These are phyloP conservation scores for Sungouiella thailandica DNA, from an alignment of 805 yeast genomes.

Conservation along the genomic window DNA sequence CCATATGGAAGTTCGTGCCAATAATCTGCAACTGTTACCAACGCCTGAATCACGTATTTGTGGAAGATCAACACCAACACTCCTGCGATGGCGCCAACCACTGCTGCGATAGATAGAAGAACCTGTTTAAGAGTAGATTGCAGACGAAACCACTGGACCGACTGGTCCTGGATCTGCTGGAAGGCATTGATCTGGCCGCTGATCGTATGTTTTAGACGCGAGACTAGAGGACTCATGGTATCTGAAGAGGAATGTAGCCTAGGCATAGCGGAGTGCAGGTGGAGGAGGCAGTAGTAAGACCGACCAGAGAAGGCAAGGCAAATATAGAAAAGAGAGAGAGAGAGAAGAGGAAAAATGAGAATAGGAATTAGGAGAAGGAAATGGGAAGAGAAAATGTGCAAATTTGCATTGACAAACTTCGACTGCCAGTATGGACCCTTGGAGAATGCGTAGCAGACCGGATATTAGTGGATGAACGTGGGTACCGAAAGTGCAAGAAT, in stretches of 20 bases:
- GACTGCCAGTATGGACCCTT: too few relatives aligned
- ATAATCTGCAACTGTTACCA: conserved; percentile 42
- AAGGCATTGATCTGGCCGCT: conserved; percentile 1
- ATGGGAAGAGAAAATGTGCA: too few relatives aligned
- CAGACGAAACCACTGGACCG: conserved; percentile 13
- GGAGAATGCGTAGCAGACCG: too few relatives aligned
- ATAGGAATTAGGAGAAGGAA: too few relatives aligned
- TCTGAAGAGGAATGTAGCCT: neutral
- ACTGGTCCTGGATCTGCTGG: conserved; percentile 4
- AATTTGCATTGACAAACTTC: too few relatives aligned
- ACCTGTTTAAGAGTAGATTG: conserved; percentile 13
- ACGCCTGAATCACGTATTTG: conserved; percentile 25
- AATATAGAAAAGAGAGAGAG: too few relatives aligned
- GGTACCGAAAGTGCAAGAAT: too few relatives aligned
- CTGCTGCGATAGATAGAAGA: conserved; percentile 12
- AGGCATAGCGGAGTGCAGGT: conserved; percentile 1
- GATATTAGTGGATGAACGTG: too few relatives aligned
- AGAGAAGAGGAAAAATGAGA: too few relatives aligned
- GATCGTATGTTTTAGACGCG: neutral
- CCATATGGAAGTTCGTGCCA: conserved; percentile 40
- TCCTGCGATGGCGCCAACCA: conserved; percentile 14
- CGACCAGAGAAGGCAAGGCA: neutral
- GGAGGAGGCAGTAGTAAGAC: too few relatives aligned
- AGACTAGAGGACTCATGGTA: neutral
- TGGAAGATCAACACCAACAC: conserved; percentile 30